These are phyloP conservation scores for Sporothrix humicola DNA, from an alignment of 2,329 filamentous ascomycete species.

Conservation along the genomic window DNA sequence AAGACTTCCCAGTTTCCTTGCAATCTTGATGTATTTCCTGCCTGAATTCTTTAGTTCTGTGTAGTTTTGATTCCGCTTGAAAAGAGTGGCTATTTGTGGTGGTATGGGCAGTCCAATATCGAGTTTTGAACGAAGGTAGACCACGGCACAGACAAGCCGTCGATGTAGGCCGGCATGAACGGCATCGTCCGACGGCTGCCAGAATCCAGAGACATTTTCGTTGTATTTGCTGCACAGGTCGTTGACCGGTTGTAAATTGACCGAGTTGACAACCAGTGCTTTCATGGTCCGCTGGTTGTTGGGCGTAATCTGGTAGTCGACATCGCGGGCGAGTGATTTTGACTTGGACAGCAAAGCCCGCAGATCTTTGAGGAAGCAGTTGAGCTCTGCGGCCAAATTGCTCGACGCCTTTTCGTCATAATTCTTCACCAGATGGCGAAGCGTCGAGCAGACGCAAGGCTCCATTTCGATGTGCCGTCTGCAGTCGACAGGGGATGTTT, in stretches of 20 bases:
- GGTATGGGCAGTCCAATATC: constrained; percentile 39
- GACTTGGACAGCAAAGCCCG: constrained; percentile 41
- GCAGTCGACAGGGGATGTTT: too few relatives aligned
- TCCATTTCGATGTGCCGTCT: neutral
- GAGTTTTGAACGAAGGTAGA: constrained; percentile 44
- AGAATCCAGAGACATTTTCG: constrained; percentile 40
- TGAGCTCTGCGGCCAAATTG: constrained; percentile 9
- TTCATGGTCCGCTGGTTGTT: constrained; percentile 45
- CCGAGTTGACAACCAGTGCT: constrained; percentile 39
- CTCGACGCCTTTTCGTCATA: neutral
- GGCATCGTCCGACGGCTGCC: constrained; percentile 34
- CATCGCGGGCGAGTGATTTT: constrained; percentile 42
- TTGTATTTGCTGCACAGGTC: constrained; percentile 33
- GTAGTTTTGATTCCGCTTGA: constrained; percentile 38
- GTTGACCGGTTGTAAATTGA: constrained; percentile 36
- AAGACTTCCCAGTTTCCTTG: constrained; percentile 42
- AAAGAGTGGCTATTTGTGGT: constrained; percentile 37
- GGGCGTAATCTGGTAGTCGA: constrained; percentile 43
- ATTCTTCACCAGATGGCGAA: neutral
- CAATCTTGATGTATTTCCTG: constrained; percentile 47
- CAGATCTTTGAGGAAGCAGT: constrained; percentile 6
- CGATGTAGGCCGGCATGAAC: constrained; percentile 42
- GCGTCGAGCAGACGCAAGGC: neutral
- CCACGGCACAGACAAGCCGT: constrained; percentile 42
- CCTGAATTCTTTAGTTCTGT: constrained; percentile 44